Base-by-base conservation (phyloP, 306 rosid genomes). In the Purshia tridentata region DNA sequence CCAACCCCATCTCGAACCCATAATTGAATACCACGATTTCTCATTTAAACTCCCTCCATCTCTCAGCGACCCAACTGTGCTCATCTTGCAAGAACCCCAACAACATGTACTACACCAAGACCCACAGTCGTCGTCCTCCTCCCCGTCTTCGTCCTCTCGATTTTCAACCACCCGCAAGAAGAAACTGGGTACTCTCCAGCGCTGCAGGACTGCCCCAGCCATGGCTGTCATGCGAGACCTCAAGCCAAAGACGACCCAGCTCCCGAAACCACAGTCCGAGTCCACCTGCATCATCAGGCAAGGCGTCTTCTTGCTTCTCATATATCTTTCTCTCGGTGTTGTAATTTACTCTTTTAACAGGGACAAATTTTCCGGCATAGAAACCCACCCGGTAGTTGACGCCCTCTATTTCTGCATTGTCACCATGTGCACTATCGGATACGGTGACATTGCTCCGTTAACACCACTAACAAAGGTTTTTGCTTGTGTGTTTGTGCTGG, bases 371-470 rank as follows among this genome's bases (percentile, higher is more conserved):
- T 88, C 91, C 0, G 97, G 96, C 14, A 48, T 50, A 0, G 93
- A 89, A 41, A 89, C 97, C 10, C 88, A 86, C 85, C 96, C 93
- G 0, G 73, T 88, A 0, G 87, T 92, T 1, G 98, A 92, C 29
- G 98, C 98, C 0, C 90, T 92, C 44, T 92, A 92, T 79, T 92
- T 88, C 51, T 86, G 92, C 18, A 88, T 92, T 50, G 96, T 92
- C 18, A 92, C 96, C 53, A 86, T 92, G 89, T 92, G 98, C 47
- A 92, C 98, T 4, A 92, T 92, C 16, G 98, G 96, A 39, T 90
- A 86, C 53, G 96, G 98, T 0, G 98, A 92, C 78, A 88, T 92
- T 47, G 86, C 90, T 3, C 98, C 98, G 5, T 6, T 76, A 7
- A 84, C 94, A 1, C 84, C 92, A 0, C 2, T 79, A 0, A 78